phyloP scores from a whole-genome alignment of 495 filamentous ascomycete species.

The Xylaria intraflava region DNA sequence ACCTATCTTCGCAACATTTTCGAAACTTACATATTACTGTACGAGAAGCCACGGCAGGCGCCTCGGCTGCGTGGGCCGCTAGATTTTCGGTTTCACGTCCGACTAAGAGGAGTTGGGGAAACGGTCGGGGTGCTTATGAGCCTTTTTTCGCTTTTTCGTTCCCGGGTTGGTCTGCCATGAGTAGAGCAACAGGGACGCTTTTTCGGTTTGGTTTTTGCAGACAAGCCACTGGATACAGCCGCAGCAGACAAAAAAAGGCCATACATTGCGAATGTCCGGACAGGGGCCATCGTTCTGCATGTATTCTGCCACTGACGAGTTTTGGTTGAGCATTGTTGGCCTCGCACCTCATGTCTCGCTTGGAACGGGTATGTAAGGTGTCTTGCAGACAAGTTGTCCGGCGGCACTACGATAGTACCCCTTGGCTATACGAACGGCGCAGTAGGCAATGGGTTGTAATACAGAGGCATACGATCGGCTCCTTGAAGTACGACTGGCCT shows the following conservation, averaged over 20 bases:
- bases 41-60: slow-evolving; percentile 33
- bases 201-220: not conserved
- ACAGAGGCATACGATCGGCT: not conserved
- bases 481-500: not conserved
- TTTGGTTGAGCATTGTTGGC: not conserved
- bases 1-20: slow-evolving; percentile 20
- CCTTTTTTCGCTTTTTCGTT: slow-evolving; percentile 11
- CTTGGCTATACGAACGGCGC: not conserved
- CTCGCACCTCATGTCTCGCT: not conserved
- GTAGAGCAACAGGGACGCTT: not conserved
- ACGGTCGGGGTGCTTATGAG: slow-evolving; percentile 9
- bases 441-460: not conserved
- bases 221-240: slow-evolving; percentile 9
- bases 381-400: not conserved
- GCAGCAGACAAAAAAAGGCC: not conserved
- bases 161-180: slow-evolving; percentile 4
- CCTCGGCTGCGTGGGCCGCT: slow-evolving; percentile 23
- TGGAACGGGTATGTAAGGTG: not conserved
- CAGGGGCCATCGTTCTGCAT: not conserved
- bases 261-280: not conserved
- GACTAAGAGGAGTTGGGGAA: slow-evolving; percentile 25
- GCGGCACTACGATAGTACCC: not conserved
- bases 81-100: slow-evolving; percentile 18
- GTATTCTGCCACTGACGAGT: slow-evolving; percentile 1
- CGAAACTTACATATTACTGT: slow-evolving; percentile 29